Base-by-base conservation (phyloP, 2,329 filamentous ascomycete species). In the Sclerotiophoma versabilis region DNA sequence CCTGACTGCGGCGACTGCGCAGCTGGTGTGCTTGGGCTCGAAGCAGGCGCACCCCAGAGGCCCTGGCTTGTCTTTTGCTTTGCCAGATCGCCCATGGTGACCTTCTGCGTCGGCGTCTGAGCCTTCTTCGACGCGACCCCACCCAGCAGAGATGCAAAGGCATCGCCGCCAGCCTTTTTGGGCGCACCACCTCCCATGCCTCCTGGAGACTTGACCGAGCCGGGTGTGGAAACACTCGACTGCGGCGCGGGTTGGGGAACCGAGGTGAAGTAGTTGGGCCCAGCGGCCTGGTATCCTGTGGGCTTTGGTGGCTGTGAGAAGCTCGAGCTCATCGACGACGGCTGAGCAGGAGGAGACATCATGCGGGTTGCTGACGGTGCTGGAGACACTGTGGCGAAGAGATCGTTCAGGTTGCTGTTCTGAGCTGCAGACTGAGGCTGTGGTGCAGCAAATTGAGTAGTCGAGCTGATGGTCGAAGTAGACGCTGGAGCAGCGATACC, bases 21-120 rank as follows among this genome's bases (percentile, higher is more conserved):
- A 29, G 61, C 62, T 30, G 71, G 67, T n/a, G 71, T 74, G 45
- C 68, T 70, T 0, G 70, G 57, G 11, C 61, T 72, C 59, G 62
- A 79, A 56, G 41, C 86, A 14, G 89, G 83, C 0, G 90, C 84
- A 15, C 93, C 95, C 92, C 96, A 99, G 60, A 99, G 91, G 7
- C 93, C 92, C 14, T 93, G 92, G 66, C 88, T 92, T 54, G 92
- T 95, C 83, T 98, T 97, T 77, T 97, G 92, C 81, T 97, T 97
- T n/a, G 93, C 93, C 76, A 99, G 86, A 74, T 96, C 93, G 25
- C 92, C 93, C 78, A 99, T 84, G 49, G 93, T 93, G 45, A 92
- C 88, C 54, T 87, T 83, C 48, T 82, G 79, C 9, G 79, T 81
- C 11, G 83, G 80, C 2, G 87, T 83, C 56, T 77, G 81, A 1